Base-by-base conservation (phyloP, 495 filamentous ascomycete species). In the Xylaria cubensis region DNA sequence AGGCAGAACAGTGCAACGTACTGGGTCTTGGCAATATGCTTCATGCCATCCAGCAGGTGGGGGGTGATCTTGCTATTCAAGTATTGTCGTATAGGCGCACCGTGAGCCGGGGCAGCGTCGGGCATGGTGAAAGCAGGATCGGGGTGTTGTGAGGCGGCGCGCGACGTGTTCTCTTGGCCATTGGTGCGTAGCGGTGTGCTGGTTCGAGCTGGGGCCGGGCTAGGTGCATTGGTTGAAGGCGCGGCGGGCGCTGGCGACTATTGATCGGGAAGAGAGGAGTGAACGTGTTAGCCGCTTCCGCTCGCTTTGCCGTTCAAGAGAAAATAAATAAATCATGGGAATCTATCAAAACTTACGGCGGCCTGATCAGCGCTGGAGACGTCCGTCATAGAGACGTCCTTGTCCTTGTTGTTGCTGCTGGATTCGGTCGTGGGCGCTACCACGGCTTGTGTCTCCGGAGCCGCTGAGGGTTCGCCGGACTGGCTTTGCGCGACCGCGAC, bases 21-120 rank as follows among this genome's bases (percentile, higher is more conserved):
- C 94, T 94, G 93, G 62, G 95, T 91, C 72, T 88, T 90, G 3
- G 92, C 93, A 46, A 99, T 74, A 74, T 87, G 83, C 86, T 97
- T 98, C 94, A 99, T 95, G 8, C 93, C 96, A 75, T 98, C 95
- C 44, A 99, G 80, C 73, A 99, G 78, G 66, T 91, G 88, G 9
- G 91, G 92, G 19, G 94, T 95, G 67, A 99, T 89, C 77, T 94
- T 94, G 78, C 90, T 86, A 75, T 98, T 98, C 80, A 99, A 83
- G 82, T 97, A 99, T 71, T 92, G 90, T 42, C 96, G 88, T 3
- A 93, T 92, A 5, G 95, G 93, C 1, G 93, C 93, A 51, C 96
- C 96, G 75, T 97, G 94, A 1, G 87, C 81, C 3, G 80, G 85
- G 13, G 89, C 83, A 78, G 88, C 82, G 73, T 84, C 70, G 26